These are phyloP conservation scores for Mycena latifolia DNA, from an alignment of 768 basidiomycete species.

Conservation along the genomic window DNA sequence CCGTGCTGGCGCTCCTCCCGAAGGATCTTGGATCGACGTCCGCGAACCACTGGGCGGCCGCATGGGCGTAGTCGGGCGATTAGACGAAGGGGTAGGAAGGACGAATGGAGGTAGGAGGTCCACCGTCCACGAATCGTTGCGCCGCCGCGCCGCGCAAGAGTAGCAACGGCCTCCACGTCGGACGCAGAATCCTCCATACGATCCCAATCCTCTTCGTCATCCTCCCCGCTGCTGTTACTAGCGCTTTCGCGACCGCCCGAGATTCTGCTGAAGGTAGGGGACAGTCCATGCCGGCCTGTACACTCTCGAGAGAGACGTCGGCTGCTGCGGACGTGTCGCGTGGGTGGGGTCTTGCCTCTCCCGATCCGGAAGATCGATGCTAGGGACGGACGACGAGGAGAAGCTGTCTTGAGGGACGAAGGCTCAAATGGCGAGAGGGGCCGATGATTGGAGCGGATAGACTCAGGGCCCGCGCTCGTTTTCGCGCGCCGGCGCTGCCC, in stretches of 20 bases:
- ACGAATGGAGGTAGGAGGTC: constrained; percentile 60
- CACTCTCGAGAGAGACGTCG: constrained; percentile 29
- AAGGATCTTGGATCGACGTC: constrained; percentile 56
- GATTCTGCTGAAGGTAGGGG: constrained; percentile 34
- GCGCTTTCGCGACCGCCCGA: constrained; percentile 36
- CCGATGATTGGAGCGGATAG: constrained; percentile 50
- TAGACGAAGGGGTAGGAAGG: constrained; percentile 36
- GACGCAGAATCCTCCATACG: constrained; percentile 73
- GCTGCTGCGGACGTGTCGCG: constrained; percentile 38
- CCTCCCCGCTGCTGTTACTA: constrained; percentile 49
- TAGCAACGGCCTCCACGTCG: constrained; percentile 63
- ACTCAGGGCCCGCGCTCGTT: constrained; percentile 70
- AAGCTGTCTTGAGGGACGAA: constrained; percentile 60
- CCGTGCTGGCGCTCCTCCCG: constrained; percentile 48
- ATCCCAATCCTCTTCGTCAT: constrained; percentile 89
- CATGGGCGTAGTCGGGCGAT: constrained; percentile 55
- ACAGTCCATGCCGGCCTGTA: constrained; percentile 31
- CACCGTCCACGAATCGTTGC: constrained; percentile 45
- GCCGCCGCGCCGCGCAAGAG: constrained; percentile 42
- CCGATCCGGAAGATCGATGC: constrained; percentile 86
- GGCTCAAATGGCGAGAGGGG: constrained; percentile 62
- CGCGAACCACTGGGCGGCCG: constrained; percentile 61
- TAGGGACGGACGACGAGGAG: constrained; percentile 84
- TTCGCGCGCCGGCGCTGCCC: constrained; percentile 58
- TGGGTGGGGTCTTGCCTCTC: constrained; percentile 55